phyloP scores from a whole-genome alignment of 495 filamentous ascomycete species.

The Penicillium bialowiezense region DNA sequence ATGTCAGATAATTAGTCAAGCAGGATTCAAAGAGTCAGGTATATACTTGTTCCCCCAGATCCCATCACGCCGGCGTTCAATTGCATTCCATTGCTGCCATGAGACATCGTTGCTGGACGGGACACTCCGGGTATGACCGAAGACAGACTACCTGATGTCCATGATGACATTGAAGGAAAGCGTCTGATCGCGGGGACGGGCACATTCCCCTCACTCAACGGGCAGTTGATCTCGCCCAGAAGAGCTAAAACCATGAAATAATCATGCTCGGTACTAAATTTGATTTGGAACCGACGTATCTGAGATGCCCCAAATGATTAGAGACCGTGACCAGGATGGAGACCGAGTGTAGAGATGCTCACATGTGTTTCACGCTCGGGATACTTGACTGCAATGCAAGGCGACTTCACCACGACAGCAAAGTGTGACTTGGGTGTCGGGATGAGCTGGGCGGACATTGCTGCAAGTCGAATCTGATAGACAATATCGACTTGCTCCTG shows the following conservation, averaged over 20 bases:
- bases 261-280: constrained; percentile 36
- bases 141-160: constrained; percentile 16
- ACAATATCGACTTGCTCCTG: constrained; percentile 40
- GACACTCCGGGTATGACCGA: constrained; percentile 1
- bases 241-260: constrained; percentile 37
- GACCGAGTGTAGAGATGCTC: constrained; percentile 1
- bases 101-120: constrained; percentile 8
- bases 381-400: constrained; percentile 45
- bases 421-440: constrained; percentile 25
- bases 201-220: constrained; percentile 35
- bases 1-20: not conserved
- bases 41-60: constrained; percentile 15
- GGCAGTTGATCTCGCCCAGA: constrained; percentile 39
- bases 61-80: constrained; percentile 7
- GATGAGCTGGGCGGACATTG: constrained; percentile 5
- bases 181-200: constrained; percentile 16
- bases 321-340: not conserved
- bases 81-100: constrained; percentile 5
- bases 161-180: constrained; percentile 29
- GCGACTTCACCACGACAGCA: constrained; percentile 41
- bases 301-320: no score
- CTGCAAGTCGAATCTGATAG: constrained; percentile 19
- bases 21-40: not conserved
- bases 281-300: constrained; percentile 45
- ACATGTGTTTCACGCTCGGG: constrained; percentile 17